These are phyloP conservation scores for Botryotinia narcissicola DNA, from an alignment of 2,329 filamentous ascomycete species.

Conservation along the genomic window DNA sequence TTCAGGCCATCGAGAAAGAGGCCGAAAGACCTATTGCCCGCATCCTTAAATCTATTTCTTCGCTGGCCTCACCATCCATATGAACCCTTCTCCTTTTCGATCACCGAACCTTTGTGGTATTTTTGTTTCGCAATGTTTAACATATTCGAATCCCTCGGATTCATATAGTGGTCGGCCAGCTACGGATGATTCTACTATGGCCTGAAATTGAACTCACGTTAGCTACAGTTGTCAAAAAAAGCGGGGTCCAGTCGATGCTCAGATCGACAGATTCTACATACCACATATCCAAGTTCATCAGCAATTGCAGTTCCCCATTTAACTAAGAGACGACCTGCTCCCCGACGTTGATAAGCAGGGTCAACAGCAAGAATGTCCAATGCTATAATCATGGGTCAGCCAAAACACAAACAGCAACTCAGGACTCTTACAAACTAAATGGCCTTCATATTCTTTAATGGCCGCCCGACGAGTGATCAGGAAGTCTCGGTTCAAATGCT, in stretches of 20 bases:
- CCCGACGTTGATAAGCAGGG: conserved; percentile 9
- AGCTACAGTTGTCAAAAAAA: background rate
- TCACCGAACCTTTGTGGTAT: conserved; percentile 2
- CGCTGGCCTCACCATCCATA: conserved; percentile 17
- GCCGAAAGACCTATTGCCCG: background rate
- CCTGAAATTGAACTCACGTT: conserved; percentile 7
- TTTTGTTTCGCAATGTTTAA: background rate
- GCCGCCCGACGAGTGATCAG: conserved; percentile 1
- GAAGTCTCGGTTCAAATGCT: conserved; percentile 6
- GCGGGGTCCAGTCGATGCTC: background rate
- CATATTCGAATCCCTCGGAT: conserved; percentile 15
- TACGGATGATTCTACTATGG: conserved; percentile 8
- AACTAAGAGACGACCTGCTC: conserved; percentile 6
- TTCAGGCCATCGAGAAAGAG: background rate
- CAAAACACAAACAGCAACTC: background rate
- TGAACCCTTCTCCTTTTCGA: background rate
- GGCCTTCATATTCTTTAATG: background rate
- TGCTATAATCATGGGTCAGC: conserved; percentile 6
- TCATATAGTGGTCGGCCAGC: conserved; percentile 1
- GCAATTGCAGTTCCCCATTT: conserved; percentile 15
- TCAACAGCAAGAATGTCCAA: conserved; percentile 17
- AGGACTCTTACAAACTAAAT: conserved; percentile 16
- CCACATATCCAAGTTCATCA: conserved; percentile 14
- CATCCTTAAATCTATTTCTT: conserved; percentile 2
- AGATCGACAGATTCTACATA: background rate